A percentile compares a stretch with the other conserved stretches of the same genome.
phyloP scores from a whole-genome alignment of 306 rosid species.

The Cercis canadensis region DNA sequence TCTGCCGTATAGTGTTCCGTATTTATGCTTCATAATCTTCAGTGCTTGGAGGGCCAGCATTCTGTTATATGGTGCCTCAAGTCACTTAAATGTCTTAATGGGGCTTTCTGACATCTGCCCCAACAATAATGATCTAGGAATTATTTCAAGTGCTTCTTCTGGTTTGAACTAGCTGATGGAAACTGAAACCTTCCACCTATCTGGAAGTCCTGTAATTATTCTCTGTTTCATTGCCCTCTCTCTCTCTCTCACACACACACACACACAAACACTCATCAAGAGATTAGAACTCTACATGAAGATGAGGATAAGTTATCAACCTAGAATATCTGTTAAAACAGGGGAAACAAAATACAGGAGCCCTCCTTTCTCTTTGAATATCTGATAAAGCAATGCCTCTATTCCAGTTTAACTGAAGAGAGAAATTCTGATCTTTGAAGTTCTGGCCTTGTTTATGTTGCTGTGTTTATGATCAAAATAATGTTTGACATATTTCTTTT shows the following conservation, averaged over 20 bases:
- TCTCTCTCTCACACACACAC: background rate
- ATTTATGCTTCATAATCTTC: too few species aligned
- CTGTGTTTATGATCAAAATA: constrained; percentile 19
- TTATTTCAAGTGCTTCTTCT: background rate
- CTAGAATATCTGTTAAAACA: background rate
- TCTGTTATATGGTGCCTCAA: too few species aligned
- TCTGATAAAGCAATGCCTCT: too few species aligned
- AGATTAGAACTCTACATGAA: background rate
- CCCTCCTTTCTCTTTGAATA: too few species aligned
- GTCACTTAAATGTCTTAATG: too few species aligned
- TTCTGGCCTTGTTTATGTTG: too few species aligned
- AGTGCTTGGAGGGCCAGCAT: too few species aligned
- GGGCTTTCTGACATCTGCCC: background rate
- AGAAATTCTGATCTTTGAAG: too few species aligned
- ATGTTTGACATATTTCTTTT: background rate
- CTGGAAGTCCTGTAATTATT: background rate
- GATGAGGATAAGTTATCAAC: background rate
- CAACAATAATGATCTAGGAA: background rate
- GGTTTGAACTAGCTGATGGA: constrained; percentile 14
- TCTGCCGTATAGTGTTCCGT: too few species aligned
- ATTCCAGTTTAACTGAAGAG: too few species aligned
- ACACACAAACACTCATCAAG: too few species aligned
- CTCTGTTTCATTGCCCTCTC: background rate
- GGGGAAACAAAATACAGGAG: too few species aligned
- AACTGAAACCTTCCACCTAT: background rate